Percentiles rank a stretch among this genome's conserved stretches.
Conservation (phyloP, 805 yeast species). For the Wickerhamomyces mucosus region DNA sequence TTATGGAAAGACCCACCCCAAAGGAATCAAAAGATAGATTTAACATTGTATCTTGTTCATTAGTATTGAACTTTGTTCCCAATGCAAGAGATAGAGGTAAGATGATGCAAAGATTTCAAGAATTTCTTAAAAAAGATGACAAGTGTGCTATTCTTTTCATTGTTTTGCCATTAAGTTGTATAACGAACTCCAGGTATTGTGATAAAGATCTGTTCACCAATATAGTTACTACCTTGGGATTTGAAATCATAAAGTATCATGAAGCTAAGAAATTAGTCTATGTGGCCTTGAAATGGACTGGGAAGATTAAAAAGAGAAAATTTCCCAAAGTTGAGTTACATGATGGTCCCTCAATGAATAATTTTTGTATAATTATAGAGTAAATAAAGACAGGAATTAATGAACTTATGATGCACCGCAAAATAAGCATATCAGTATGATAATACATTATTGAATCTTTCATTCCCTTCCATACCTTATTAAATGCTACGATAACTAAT, state of each 20-base stretch:
- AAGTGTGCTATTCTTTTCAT: slow-evolving; percentile 42
- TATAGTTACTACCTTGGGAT: slow-evolving; percentile 58
- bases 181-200: slow-evolving; percentile 74
- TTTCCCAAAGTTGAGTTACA: slow-evolving; percentile 38
- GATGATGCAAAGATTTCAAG: slow-evolving; percentile 56
- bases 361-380: slow-evolving; percentile 46
- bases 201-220: slow-evolving; percentile 30
- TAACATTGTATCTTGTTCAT: slow-evolving; percentile 67
- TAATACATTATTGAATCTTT: too few relatives aligned
- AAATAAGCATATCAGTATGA: too few relatives aligned
- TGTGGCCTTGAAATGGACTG: slow-evolving; percentile 50
- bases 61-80: slow-evolving; percentile 86
- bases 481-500: too few relatives aligned
- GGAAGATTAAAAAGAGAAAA: slow-evolving; percentile 8
- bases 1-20: slow-evolving; percentile 69
- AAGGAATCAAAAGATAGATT: slow-evolving; percentile 34
- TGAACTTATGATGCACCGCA: too few relatives aligned
- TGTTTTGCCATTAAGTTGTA: slow-evolving; percentile 85
- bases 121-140: slow-evolving; percentile 36
- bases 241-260: slow-evolving; percentile 32
- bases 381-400: slow-evolving; percentile 6
- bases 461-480: too few relatives aligned
- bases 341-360: slow-evolving; percentile 55
- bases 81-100: slow-evolving; percentile 60
- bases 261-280: slow-evolving; percentile 68